Base-by-base conservation (phyloP, 306 rosid genomes). In the Gillenia trifoliata region DNA sequence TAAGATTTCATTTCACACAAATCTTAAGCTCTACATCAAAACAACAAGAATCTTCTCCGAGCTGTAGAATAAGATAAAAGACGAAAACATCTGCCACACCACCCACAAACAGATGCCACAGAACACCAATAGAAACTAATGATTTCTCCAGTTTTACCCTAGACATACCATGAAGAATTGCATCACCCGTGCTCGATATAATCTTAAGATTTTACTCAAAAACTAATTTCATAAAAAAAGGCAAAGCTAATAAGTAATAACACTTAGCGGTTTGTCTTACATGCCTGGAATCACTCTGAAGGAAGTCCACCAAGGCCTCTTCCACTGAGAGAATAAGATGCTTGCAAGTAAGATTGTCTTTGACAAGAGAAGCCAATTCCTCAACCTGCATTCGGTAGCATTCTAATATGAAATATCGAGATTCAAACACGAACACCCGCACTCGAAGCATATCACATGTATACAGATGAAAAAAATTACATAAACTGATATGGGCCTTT, bases 241-340 rank as follows among this genome's bases (percentile, higher is more conserved):
- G 31, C n/a, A 0, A 17, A 20, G 74, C 47, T 1, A 25, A 57
- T n/a, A n/a, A n/a, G n/a, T 1, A 52, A 54, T 30, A 74, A 33
- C 63, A 84, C 17, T 66, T 61, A 70, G 67, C 62, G 28, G 64
- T 33, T 66, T 43, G 36, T 80, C 60, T 64, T 72, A 77, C 76
- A 76, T 89, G 90, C 98, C 96, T 81, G 80, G 86, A 77, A 71
- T 87, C 84, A 75, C 85, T 83, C 82, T 94, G 92, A 84, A 94
- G 95, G 83, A 83, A 94, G 79, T 90, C 85, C 65, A 94, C 86
- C 34, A 94, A 78, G 34, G 83, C 75, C 83, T 92, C 97, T 83
- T 94, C 99, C 88, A 94, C 88, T 19, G 93, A 82, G 73, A 94
- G 96, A 85, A 94, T 92, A 78, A 92, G 95, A 92, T 92, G 98